A percentile compares a stretch with the other conserved stretches of the same genome.
Evolutionary conservation across 148 eudicot genomes (phyloP).

Genomic region (Cornus suecica): DNA sequence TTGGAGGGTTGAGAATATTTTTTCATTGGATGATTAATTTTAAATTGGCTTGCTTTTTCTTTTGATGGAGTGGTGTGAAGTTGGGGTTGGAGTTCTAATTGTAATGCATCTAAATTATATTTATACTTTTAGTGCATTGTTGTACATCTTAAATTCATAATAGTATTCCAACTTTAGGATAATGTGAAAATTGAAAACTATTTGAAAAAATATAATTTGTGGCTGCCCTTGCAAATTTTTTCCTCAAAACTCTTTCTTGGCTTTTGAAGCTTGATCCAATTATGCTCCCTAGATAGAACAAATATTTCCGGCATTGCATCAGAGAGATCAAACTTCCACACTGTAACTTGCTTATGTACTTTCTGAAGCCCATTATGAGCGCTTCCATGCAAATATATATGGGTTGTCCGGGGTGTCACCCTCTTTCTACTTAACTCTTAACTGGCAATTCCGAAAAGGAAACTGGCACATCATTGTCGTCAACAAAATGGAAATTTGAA

Average conservation of each 20-base stretch:
- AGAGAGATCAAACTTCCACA: constrained; percentile 76
- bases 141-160: too few species aligned
- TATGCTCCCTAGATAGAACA: constrained; percentile 54
- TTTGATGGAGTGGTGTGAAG: too few species aligned
- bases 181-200: too few species aligned
- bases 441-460: constrained; percentile 66
- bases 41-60: too few species aligned
- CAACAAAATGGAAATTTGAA: constrained; percentile 51
- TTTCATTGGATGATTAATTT: too few species aligned
- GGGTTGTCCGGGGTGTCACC: constrained; percentile 20
- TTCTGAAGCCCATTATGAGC: constrained; percentile 61
- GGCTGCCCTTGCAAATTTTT: too few species aligned
- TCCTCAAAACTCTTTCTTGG: constrained; percentile 58
- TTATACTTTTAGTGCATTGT: too few species aligned
- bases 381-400: constrained; percentile 55
- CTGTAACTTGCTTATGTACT: constrained; percentile 55
- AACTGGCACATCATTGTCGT: constrained; percentile 42
- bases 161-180: too few species aligned
- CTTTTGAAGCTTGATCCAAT: constrained; percentile 76
- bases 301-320: constrained; percentile 51
- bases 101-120: too few species aligned
- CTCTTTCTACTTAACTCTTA: constrained; percentile 47
- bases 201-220: too few species aligned
- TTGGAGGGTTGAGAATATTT: too few species aligned
- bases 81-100: too few species aligned